Evolutionary conservation across 768 basidiomycete genomes (phyloP), one percentile per base, ranked within the genome.

Genomic region (Lentinula raphanica): DNA sequence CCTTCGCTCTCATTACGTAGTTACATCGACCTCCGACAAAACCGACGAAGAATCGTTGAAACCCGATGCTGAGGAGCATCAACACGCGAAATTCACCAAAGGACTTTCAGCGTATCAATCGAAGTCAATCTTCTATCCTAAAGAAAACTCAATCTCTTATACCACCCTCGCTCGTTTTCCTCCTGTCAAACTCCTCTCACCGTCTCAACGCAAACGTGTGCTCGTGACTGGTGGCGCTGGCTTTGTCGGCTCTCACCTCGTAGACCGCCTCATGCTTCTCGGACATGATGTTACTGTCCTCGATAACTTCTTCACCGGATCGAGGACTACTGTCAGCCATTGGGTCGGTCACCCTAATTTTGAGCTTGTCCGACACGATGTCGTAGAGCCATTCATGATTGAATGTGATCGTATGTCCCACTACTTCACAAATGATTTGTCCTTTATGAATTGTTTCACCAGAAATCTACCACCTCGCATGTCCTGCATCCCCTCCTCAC

Each of bases 281-380:
- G 97, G 97, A 15, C 97, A 99, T 68, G 94, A 98, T 71, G 94
- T 96, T 65, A 94, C 93, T 57, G 96, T 98, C 62, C 75, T 97
- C 58, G 96, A 98, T 79, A 98, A 98, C 76, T 99, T 99, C 72
- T 99, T 99, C 78, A 98, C 95, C 25, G 97, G 97, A 15, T 91
- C 90, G 56, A 94, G 94, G 73, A 96, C 94, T n/a, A 96, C 94
- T 53, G 90, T 98, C 62, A 87, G 88, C 63, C 90, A 94, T 66
- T 96, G 94, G 94, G 80, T 94, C 58, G 97, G 97, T 7, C 97
- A 99, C 72, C 97, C 97, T 61, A 98, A 98, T 77, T 99, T 99
- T 65, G 96, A 98, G 74, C 79, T 99, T 76, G 92, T 98, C 63
- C 86, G 97, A 59, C 97, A 98, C 71, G 97, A 99, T 69, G 90